A percentile compares a stretch with the other conserved stretches of the same genome.
Conservation (phyloP, 495 filamentous ascomycete species). For the Parathielavia appendiculata region DNA sequence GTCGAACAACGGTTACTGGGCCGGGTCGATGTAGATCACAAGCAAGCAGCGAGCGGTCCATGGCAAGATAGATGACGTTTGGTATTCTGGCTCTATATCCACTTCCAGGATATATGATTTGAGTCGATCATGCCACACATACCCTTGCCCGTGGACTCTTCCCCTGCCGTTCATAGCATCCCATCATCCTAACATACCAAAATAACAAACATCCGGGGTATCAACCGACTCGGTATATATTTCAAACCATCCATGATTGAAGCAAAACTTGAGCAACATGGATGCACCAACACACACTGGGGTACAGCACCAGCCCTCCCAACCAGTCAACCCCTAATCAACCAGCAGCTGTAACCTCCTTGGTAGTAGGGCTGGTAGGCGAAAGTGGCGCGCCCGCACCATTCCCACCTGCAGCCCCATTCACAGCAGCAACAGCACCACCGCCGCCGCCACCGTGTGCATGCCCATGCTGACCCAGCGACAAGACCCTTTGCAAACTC, state of each 20-base stretch:
- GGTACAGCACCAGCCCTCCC: background rate
- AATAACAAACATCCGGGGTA: constrained; percentile 3
- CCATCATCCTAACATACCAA: background rate
- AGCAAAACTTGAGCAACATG: background rate
- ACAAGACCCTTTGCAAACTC: constrained; percentile 40
- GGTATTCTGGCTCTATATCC: background rate
- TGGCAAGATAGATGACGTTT: background rate
- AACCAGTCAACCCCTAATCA: background rate
- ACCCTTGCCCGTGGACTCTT: background rate
- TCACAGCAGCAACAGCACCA: background rate
- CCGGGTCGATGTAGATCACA: background rate
- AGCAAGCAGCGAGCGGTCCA: background rate
- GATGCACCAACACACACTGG: background rate
- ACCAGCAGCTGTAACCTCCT: constrained; percentile 14
- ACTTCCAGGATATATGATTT: background rate
- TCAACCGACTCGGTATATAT: background rate
- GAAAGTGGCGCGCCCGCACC: constrained; percentile 4
- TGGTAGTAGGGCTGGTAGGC: constrained; percentile 11
- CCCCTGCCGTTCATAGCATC: background rate
- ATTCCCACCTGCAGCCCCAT: background rate
- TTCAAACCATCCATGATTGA: background rate
- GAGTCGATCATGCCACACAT: constrained; percentile 4
- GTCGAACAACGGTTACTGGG: too few relatives aligned
- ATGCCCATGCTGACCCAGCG: constrained; percentile 33
- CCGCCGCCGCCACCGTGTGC: constrained; percentile 1